Percentiles rank a stretch among this genome's conserved stretches.
These are phyloP conservation scores for Calocybe gangraenosa DNA, from an alignment of 768 basidiomycete genomes.

Conservation along the genomic window DNA sequence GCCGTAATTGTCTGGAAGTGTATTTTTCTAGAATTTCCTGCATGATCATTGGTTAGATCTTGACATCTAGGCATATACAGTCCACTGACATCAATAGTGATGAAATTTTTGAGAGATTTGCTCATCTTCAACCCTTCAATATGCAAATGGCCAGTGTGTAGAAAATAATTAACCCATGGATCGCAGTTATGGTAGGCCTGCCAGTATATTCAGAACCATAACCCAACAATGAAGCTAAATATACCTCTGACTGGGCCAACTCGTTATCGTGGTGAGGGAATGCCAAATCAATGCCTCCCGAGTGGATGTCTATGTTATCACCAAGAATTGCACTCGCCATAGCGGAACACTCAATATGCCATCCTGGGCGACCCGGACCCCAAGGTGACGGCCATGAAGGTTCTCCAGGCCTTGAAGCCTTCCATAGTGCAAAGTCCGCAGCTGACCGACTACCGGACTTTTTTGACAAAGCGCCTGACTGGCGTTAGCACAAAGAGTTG, in stretches of 20 bases:
- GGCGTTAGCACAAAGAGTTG: constrained; percentile 4
- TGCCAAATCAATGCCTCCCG: constrained; percentile 94
- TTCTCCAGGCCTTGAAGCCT: constrained; percentile 93
- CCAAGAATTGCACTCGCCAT: constrained; percentile 95
- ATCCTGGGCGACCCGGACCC: constrained; percentile 94
- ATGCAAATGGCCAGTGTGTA: constrained; percentile 97
- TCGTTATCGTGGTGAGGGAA: constrained; percentile 99
- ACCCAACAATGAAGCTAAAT: no score
- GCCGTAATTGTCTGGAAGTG: constrained; percentile 81
- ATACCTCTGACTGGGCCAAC: constrained; percentile 92
- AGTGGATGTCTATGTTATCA: constrained; percentile 94
- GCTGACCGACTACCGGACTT: constrained; percentile 68
- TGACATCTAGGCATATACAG: constrained; percentile 1
- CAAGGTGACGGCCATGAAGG: constrained; percentile 96
- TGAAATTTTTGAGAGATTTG: constrained; percentile 98
- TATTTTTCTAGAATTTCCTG: constrained; percentile 86
- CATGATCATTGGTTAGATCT: constrained; percentile 1
- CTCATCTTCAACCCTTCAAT: constrained; percentile 99
- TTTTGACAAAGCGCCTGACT: constrained; percentile 33
- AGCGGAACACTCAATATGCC: constrained; percentile 99
- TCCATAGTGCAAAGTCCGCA: constrained; percentile 98
- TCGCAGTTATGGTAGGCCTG: constrained; percentile 91
- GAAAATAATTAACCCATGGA: constrained; percentile 98
- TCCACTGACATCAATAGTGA: constrained; percentile 81
- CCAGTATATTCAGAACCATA: no score